Evolutionary conservation across 2,329 filamentous ascomycete species (phyloP).

Genomic region (Epichloe sp.): DNA sequence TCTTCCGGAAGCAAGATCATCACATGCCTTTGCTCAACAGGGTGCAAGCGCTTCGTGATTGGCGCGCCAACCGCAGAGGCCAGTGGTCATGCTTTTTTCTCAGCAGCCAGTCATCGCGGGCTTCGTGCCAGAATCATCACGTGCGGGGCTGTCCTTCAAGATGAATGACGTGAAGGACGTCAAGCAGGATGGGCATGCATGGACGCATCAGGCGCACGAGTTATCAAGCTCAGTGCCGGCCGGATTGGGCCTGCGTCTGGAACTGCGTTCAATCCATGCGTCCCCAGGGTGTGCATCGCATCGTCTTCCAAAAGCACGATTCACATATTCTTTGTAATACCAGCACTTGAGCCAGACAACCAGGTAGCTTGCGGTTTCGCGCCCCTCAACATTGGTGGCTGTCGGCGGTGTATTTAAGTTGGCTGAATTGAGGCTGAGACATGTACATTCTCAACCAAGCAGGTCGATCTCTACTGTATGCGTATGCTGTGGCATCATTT

Average conservation of each 20-base stretch:
- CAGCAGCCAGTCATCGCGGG: neutral
- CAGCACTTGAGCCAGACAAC: too few species aligned
- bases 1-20: neutral
- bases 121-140: neutral
- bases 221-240: too few species aligned
- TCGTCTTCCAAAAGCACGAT: too few species aligned
- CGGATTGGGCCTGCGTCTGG: too few species aligned
- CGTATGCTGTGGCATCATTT: neutral
- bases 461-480: neutral
- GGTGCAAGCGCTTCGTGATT: neutral
- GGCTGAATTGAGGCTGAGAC: too few species aligned
- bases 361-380: neutral
- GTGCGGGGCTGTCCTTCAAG: neutral
- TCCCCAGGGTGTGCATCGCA: too few species aligned
- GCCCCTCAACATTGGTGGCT: neutral
- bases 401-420: neutral
- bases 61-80: neutral
- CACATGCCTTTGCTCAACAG: neutral
- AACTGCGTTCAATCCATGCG: too few species aligned
- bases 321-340: too few species aligned
- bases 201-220: too few species aligned
- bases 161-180: neutral
- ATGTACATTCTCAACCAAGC: too few species aligned
- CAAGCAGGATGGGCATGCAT: too few species aligned
- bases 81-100: neutral